A percentile compares a stretch with the other conserved stretches of the same genome.
Conservation (phyloP, 768 basidiomycete species). For the Brasilioporus rufonigricans region DNA sequence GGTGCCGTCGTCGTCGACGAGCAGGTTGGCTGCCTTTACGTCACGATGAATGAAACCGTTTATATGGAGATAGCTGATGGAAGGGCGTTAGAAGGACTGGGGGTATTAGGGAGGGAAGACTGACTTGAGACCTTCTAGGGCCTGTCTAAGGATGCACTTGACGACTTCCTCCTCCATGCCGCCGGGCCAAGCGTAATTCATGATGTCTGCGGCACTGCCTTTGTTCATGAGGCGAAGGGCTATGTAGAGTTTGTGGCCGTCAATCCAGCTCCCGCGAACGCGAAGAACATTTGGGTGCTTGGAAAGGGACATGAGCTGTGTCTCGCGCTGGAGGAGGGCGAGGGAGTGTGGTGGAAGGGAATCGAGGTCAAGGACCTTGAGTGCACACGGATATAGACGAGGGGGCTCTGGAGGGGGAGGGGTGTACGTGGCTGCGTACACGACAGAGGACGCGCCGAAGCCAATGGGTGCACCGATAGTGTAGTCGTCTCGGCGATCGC, state of each 20-base stretch:
- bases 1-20: slow-evolving; percentile 87
- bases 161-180: slow-evolving; percentile 91
- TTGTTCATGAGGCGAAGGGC: slow-evolving; percentile 89
- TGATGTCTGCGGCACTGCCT: slow-evolving; percentile 82
- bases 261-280: slow-evolving; percentile 87
- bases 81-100: slow-evolving; percentile 3
- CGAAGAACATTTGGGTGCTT: slow-evolving; percentile 94
- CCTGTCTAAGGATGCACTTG: slow-evolving; percentile 80
- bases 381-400: slow-evolving; percentile 59
- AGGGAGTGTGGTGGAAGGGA: slow-evolving; percentile 67
- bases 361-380: slow-evolving; percentile 91
- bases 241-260: slow-evolving; percentile 80
- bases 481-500: slow-evolving; percentile 72
- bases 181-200: slow-evolving; percentile 81
- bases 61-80: slow-evolving; percentile 72
- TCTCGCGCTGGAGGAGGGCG: slow-evolving; percentile 77
- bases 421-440: slow-evolving; percentile 73
- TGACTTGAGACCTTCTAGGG: slow-evolving; percentile 84
- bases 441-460: slow-evolving; percentile 89
- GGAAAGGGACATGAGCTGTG: slow-evolving; percentile 86
- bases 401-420: slow-evolving; percentile 36
- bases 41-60: slow-evolving; percentile 94
- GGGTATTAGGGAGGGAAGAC: slow-evolving; percentile 22
- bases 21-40: slow-evolving; percentile 90
- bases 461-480: slow-evolving; percentile 77